Conservation (phyloP, 1,284 basidiomycete genomes). For the Malassezia vespertilionis region DNA sequence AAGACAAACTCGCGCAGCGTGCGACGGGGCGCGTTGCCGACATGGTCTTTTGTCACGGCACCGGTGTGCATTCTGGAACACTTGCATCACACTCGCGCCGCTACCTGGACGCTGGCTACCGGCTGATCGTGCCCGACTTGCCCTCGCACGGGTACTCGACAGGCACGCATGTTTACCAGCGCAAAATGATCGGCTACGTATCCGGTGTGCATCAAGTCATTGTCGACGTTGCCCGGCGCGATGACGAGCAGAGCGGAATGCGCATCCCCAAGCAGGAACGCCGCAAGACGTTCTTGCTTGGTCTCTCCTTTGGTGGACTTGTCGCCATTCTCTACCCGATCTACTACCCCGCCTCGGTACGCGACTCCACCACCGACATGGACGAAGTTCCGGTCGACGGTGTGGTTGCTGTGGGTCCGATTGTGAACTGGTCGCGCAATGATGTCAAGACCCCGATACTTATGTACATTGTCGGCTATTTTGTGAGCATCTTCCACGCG, state of each 20-base stretch:
- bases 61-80: constrained; percentile 43
- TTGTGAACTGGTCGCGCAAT: constrained; percentile 27
- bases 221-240: constrained; percentile 32
- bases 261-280: constrained; percentile 25
- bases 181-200: constrained; percentile 24
- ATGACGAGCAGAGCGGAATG: constrained; percentile 19
- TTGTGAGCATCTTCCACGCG: constrained; percentile 16
- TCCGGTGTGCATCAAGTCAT: constrained; percentile 32
- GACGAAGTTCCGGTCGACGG: constrained; percentile 39
- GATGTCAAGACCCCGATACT: constrained; percentile 19
- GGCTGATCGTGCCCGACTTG: constrained; percentile 39
- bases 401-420: constrained; percentile 37
- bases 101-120: constrained; percentile 40
- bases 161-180: constrained; percentile 39
- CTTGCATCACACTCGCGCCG: constrained; percentile 38
- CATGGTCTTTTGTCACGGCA: constrained; percentile 41
- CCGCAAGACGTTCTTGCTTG: constrained; percentile 38
- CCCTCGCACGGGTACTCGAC: constrained; percentile 42
- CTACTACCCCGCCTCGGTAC: constrained; percentile 29
- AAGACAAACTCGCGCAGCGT: constrained; percentile 25
- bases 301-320: constrained; percentile 40
- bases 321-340: constrained; percentile 36
- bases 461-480: constrained; percentile 4
- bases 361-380: constrained; percentile 23
- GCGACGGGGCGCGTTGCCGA: constrained; percentile 32